Evolutionary conservation across 345 rosid genomes (phyloP), one percentile per base, ranked within the genome.

Genomic region (Crucihimalaya himalaica): DNA sequence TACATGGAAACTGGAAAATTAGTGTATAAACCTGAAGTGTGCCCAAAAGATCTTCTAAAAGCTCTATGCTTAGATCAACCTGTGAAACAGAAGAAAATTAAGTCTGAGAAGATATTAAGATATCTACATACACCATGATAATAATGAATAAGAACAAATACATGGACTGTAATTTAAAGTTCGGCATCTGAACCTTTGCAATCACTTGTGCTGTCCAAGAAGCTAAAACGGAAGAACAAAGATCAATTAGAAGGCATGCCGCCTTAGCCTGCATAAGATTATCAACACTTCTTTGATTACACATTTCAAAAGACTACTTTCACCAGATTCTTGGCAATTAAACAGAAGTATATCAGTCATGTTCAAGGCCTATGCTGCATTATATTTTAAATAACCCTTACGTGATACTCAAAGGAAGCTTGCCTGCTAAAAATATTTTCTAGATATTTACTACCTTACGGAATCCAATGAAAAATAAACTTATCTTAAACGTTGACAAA

Each of bases 31-130:
- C 96, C 93, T 90, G 97, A 71, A 90, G 82, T 63, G 75, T 82
- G 70, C 86, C 91, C 82, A 88, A 68, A 72, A 90, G 89, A 58
- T 88, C 97, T 83, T 90, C 97, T 29, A 88, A 75, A 54, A 90
- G 91, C 78, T 90, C 97, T 75, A 88, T 75, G 10, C 82, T 56
- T 59, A 90, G 87, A 82, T 90, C 97, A 77, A 90, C 79, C 97
- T 90, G 71, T 19, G 68, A 62, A 62, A 34, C 73, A 77, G 15
- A 76, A 63, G 52, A 62, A 62, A 60, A 4, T 39, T 37, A 42
- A 2, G 50, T 40, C 21, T 15, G 50, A 42, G 51, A 62, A 62
- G 31, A 42, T 20, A 39, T 62, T 37, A 62, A 62, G 21, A 32
- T 23, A 25, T 23, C 7, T 42, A 7, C 18, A 62, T 39, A 25